A percentile compares a stretch with the other conserved stretches of the same genome.
These are phyloP conservation scores for Beverwykella pulmonaria DNA, from an alignment of 495 filamentous ascomycete species.

Conservation along the genomic window DNA sequence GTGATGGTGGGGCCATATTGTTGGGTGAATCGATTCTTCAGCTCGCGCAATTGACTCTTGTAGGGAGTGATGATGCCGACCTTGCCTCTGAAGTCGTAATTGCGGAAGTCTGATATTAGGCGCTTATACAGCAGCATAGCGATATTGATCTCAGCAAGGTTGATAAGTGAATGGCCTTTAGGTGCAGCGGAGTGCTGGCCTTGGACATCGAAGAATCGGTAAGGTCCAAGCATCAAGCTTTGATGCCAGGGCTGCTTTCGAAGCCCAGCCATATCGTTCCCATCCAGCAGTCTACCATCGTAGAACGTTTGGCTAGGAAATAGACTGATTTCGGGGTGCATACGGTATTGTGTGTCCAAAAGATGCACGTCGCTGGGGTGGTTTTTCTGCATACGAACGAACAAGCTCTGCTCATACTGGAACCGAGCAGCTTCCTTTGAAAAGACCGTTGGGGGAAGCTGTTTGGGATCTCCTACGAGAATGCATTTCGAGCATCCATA, in stretches of 20 bases:
- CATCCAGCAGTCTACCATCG: slow-evolving; percentile 81
- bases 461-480: slow-evolving; percentile 95
- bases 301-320: slow-evolving; percentile 94
- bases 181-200: slow-evolving; percentile 78
- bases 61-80: slow-evolving; percentile 98
- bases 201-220: slow-evolving; percentile 96
- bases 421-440: slow-evolving; percentile 90
- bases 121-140: slow-evolving; percentile 82
- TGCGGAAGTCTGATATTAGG: slow-evolving; percentile 69
- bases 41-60: slow-evolving; percentile 83
- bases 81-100: slow-evolving; percentile 73
- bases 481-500: slow-evolving; percentile 97
- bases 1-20: slow-evolving; percentile 75
- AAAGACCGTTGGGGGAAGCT: slow-evolving; percentile 91
- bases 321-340: slow-evolving; percentile 92
- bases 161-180: slow-evolving; percentile 85
- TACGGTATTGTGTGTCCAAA: slow-evolving; percentile 95
- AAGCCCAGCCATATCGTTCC: slow-evolving; percentile 73
- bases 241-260: slow-evolving; percentile 82
- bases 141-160: slow-evolving; percentile 79
- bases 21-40: slow-evolving; percentile 70
- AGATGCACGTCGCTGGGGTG: slow-evolving; percentile 88
- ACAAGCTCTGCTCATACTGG: slow-evolving; percentile 96
- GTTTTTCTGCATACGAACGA: slow-evolving; percentile 96
- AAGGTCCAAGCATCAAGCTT: slow-evolving; percentile 78